Evolutionary conservation across 1,284 basidiomycete species (phyloP), one percentile per base, ranked within the genome.

Genomic region (Irpex lacteus): DNA sequence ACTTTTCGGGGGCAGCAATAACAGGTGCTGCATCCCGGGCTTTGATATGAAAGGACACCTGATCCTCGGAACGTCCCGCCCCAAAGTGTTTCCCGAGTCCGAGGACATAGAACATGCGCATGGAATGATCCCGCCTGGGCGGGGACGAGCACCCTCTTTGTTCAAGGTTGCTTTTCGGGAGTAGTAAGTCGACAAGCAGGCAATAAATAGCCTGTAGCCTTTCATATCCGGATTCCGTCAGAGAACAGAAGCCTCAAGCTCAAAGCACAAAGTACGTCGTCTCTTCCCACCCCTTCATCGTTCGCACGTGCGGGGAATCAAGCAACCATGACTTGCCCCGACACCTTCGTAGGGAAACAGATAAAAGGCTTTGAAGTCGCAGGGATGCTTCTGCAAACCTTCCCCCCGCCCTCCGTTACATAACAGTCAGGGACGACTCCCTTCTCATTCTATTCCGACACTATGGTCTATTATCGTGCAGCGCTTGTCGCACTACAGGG

Each of bases 401-500:
- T 15, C 15, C 40, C 40, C 50, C 50, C 50, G 7, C 19, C 50
- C 50, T 19, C 7, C 18, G 7, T 8, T 52, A 13, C 18, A 13
- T 52, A 2, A 52, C 11, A 52, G 1, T 18, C 50, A 52, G n/a
- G 8, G 8, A 11, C 50, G 3, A 52, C 50, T 18, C 50, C 13
- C 50, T 8, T 18, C 11, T 21, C 50, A 52, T 18, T 19, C 4
- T 52, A 8, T 2, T 52, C 21, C 2, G 8, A 2, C 5, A 21
- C 50, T 18, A 52, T 52, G 50, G 54, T 69, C 61, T 64, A 56
- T 26, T 56, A 77, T 57, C 79, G 86, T 18, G 78, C 80, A 21
- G 69, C 76, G 34, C 79, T 88, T 63, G 75, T 84, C 67, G 70
- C 77, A 32, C 62, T 81, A 21, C 85, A 88, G 66, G 84, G 85